Evolutionary conservation across 257 asterid genomes (phyloP).

Genomic region (Misopates orontium): DNA sequence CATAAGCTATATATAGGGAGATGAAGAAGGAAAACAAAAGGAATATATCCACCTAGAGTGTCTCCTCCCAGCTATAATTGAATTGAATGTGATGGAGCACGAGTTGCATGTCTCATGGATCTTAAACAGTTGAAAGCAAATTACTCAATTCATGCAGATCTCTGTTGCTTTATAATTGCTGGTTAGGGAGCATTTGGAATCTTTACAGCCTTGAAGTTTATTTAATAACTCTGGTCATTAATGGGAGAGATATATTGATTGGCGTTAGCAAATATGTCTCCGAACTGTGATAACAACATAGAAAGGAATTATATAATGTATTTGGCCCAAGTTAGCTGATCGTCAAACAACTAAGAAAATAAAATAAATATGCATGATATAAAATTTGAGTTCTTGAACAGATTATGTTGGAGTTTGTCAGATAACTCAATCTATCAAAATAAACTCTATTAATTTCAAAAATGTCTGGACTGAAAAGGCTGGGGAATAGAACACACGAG

Average conservation of each 20-base stretch:
- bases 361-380: no score
- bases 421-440: no score
- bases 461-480: no score
- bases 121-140: neutral
- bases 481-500: no score
- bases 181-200: neutral
- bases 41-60: conserved; percentile 3
- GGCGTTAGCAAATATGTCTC: no score
- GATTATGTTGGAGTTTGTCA: no score
- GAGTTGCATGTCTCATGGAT: conserved; percentile 14
- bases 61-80: neutral
- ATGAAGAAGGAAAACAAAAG: conserved; percentile 4
- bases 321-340: no score
- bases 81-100: conserved; percentile 3
- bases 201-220: neutral
- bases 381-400: no score
- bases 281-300: no score
- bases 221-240: neutral
- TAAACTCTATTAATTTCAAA: no score
- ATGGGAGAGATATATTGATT: neutral
- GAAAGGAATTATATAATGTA: no score
- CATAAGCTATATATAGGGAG: conserved; percentile 11
- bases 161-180: neutral
- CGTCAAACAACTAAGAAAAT: no score
- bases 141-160: neutral